A percentile compares a stretch with the other conserved stretches of the same genome.
Evolutionary conservation across 768 basidiomycete species (phyloP).

Genomic region (Tricholomella constricta): DNA sequence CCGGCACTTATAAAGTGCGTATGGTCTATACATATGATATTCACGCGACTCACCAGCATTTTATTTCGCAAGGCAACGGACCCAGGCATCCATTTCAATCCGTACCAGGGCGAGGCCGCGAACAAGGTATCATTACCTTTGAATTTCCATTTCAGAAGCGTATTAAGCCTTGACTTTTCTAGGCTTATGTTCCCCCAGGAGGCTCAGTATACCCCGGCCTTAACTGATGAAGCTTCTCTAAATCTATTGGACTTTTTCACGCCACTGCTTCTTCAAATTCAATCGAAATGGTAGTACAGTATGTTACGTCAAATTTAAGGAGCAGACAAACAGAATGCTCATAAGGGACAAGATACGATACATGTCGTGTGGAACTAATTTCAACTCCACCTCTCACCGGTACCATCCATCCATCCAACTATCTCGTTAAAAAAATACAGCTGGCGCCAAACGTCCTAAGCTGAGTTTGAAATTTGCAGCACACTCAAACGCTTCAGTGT

Average conservation of each 20-base stretch:
- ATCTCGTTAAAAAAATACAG: too few relatives aligned
- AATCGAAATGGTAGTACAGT: background rate
- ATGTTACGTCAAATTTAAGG: too few relatives aligned
- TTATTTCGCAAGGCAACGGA: constrained; percentile 28
- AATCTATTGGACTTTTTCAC: too few relatives aligned
- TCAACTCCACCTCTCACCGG: too few relatives aligned
- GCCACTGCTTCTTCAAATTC: too few relatives aligned
- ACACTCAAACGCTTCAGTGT: too few relatives aligned
- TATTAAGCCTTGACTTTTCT: background rate
- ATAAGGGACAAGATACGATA: too few relatives aligned
- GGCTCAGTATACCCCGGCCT: constrained; percentile 36
- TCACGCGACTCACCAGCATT: background rate
- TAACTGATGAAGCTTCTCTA: constrained; percentile 15
- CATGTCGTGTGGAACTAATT: too few relatives aligned
- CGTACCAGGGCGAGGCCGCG: constrained; percentile 8
- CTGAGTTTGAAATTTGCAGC: too few relatives aligned
- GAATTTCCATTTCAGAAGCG: background rate
- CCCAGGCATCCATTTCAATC: constrained; percentile 16
- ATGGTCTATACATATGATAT: background rate
- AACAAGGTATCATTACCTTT: constrained; percentile 1
- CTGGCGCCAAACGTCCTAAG: too few relatives aligned
- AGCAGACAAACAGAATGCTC: too few relatives aligned
- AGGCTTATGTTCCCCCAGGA: constrained; percentile 33
- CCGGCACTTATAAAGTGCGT: constrained; percentile 38
- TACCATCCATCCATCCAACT: too few relatives aligned